Conservation (phyloP, 169 alveolate genomes). For the Plasmodium vinckei region DNA sequence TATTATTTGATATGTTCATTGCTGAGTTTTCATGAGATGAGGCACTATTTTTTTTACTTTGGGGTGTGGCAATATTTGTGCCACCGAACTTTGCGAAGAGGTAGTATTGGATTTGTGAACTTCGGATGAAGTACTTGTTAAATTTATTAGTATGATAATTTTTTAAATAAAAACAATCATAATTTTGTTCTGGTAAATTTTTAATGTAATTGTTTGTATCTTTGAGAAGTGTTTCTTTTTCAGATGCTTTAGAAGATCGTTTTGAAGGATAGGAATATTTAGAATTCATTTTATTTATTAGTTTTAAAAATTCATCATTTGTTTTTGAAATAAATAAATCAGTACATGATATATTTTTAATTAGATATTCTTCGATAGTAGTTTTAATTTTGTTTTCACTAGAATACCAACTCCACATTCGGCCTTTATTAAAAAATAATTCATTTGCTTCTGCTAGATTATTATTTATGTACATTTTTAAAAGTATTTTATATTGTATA, state of each 20-base stretch:
- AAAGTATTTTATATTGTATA: conserved; percentile 37
- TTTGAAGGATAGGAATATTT: too few relatives aligned
- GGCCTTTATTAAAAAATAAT: conserved; percentile 30
- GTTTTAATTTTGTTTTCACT: conserved; percentile 27
- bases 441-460: conserved; percentile 39
- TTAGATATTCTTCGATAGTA: conserved; percentile 26
- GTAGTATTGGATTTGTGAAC: conserved; percentile 25
- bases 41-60: background rate
- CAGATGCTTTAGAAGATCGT: too few relatives aligned
- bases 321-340: conserved; percentile 8
- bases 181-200: background rate
- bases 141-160: conserved; percentile 34
- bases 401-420: conserved; percentile 54
- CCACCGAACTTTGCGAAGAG: background rate
- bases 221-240: too few relatives aligned
- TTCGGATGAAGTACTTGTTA: conserved; percentile 13
- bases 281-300: background rate
- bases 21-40: background rate
- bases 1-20: too few relatives aligned
- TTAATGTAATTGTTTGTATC: background rate
- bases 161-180: conserved; percentile 3
- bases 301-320: conserved; percentile 18
- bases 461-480: conserved; percentile 21
- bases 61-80: too few relatives aligned
- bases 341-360: conserved; percentile 29